Base-by-base conservation (phyloP, 441 rosid genomes). In the Populus hybrid region DNA sequence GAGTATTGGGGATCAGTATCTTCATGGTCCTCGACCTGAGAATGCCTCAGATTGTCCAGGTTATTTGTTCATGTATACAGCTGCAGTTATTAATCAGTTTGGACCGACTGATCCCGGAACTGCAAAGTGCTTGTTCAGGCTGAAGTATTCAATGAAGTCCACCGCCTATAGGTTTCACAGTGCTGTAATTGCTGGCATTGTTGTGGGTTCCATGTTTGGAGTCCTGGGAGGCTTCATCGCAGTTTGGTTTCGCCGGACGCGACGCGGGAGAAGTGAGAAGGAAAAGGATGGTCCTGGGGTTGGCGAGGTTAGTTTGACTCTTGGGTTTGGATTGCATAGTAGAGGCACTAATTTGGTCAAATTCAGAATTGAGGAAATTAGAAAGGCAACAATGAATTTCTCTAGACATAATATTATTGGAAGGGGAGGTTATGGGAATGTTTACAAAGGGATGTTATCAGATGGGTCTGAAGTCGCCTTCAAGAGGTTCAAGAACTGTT, bases 401-500 rank as follows among this genome's bases (percentile, higher is more conserved):
- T 87, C 86, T 7, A 68, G 87, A 65, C 74, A 87, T n/a, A 79
- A 86, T 38, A 83, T 90, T 6, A 81, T 88, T 42, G 92, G 92
- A 20, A 76, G 63, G 40, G 90, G 88, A 66, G 79, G 80, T 20
- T 87, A 74, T 72, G 87, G 87, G 28, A 87, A 85, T 79, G 85
- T 87, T 14, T 85, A 84, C 79, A 84, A 75, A 29, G 88, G 88
- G 35, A 28, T 33, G 9, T 74, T 87, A 70, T 71, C 68, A 7
- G 88, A 89, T 64, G 89, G 90, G 16, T 45, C 89, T 2, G 87
- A 87, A 77, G 91, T 88, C 56, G 94, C 92, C 18, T 68, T 87
- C 65, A 90, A 89, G 78, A 84, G 94, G 79, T 87, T 89, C 82
- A 89, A 88, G 82, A 87, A 87, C 59, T 83, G 88, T 68, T 87